Percentiles rank a stretch among this genome's conserved stretches.
Evolutionary conservation across 2,329 filamentous ascomycete species (phyloP).

Genomic region (Penicillium sp.): DNA sequence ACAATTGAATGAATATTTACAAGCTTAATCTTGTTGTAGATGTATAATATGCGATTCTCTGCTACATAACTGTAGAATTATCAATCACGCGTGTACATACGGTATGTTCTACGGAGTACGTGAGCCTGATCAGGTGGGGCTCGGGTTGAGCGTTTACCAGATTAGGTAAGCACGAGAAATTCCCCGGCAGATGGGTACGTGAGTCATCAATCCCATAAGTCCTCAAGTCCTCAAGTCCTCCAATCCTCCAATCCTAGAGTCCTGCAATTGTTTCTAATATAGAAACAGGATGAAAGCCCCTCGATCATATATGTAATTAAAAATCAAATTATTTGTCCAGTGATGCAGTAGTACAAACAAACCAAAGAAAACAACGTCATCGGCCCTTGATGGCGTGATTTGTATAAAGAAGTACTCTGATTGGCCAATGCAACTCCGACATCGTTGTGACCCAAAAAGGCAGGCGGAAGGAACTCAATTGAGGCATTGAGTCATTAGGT

Average conservation of each 20-base stretch:
- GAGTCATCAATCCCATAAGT: background rate
- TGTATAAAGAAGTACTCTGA: slow-evolving; percentile 7
- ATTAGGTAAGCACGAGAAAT: background rate
- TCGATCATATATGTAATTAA: no score
- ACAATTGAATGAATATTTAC: no score
- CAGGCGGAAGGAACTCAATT: slow-evolving; percentile 21
- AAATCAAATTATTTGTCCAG: no score
- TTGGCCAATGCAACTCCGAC: slow-evolving; percentile 20
- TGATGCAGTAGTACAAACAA: no score
- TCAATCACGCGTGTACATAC: no score
- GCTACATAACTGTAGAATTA: background rate
- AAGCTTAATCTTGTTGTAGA: no score
- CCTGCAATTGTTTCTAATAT: no score
- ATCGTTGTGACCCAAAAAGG: slow-evolving; percentile 16
- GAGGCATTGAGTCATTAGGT: background rate
- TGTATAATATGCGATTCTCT: no score
- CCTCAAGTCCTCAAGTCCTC: background rate
- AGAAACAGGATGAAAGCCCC: no score
- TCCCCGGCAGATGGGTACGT: background rate
- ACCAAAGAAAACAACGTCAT: background rate
- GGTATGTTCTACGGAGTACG: background rate
- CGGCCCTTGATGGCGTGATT: background rate
- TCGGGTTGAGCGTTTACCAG: background rate
- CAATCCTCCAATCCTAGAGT: background rate
- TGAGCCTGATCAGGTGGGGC: background rate